Conservation (phyloP, 495 filamentous ascomycete species). For the Neurospora sp. region DNA sequence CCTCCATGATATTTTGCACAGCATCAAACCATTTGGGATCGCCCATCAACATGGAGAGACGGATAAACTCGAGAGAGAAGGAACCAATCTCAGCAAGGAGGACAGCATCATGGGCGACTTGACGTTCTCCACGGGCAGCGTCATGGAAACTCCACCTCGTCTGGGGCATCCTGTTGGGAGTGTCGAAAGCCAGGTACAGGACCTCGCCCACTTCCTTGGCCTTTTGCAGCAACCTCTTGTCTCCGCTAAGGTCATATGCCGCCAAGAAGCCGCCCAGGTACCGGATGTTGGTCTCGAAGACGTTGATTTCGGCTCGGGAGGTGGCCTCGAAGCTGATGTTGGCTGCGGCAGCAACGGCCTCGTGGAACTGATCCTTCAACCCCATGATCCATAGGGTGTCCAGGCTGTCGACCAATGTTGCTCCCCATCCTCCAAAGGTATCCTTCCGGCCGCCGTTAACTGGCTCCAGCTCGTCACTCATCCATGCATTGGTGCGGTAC, state of each 20-base stretch:
- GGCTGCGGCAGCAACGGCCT: slow-evolving; percentile 65
- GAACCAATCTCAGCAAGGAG: slow-evolving; percentile 58
- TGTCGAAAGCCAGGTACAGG: slow-evolving; percentile 80
- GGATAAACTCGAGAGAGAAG: slow-evolving; percentile 73
- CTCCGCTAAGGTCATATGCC: slow-evolving; percentile 64
- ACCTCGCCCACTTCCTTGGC: slow-evolving; percentile 75
- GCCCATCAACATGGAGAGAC: slow-evolving; percentile 72
- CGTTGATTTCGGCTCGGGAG: slow-evolving; percentile 44
- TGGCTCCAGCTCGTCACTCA: slow-evolving; percentile 66
- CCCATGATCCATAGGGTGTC: slow-evolving; percentile 97
- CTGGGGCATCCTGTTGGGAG: slow-evolving; percentile 81
- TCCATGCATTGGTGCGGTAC: slow-evolving; percentile 68
- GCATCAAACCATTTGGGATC: slow-evolving; percentile 82
- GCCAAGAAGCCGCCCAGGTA: slow-evolving; percentile 70
- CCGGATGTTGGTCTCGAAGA: slow-evolving; percentile 75
- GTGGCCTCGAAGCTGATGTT: slow-evolving; percentile 78
- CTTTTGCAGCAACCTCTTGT: slow-evolving; percentile 62
- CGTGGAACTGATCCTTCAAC: slow-evolving; percentile 76
- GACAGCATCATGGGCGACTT: slow-evolving; percentile 23
- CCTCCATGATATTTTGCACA: slow-evolving; percentile 66
- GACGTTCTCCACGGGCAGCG: slow-evolving; percentile 21
- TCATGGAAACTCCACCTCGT: slow-evolving; percentile 50
- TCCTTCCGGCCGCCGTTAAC: slow-evolving; percentile 42
- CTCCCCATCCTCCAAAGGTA: slow-evolving; percentile 89
- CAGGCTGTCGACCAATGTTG: slow-evolving; percentile 80